Evolutionary conservation across 2,329 filamentous ascomycete genomes (phyloP), one percentile per base, ranked within the genome.

Genomic region (Elsinoe necatrix): DNA sequence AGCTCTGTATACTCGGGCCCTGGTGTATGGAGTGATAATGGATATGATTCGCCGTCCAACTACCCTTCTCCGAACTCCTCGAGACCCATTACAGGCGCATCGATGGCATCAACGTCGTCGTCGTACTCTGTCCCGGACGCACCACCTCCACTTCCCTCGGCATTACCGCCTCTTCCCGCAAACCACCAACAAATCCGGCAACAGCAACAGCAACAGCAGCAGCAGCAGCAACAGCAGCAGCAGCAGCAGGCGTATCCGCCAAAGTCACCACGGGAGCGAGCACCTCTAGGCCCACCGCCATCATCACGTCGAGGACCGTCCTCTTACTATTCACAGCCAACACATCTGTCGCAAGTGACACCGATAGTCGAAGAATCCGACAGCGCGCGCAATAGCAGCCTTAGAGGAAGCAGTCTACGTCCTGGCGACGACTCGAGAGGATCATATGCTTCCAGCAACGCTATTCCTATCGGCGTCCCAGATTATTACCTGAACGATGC

Each of bases 281-380:
- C 72, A 9, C 73, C 70, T 51, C 65, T 77, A 31, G 75, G 75
- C 3, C 75, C 75, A 20, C 75, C 75, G n/a, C 75, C 75, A 1
- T 76, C 73, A 1, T 69, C 75, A 5, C 67, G 75, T 25, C 66
- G 72, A 67, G 75, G 75, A 4, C 75, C 75, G 7, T 70, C 72
- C 4, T 74, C 72, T 0, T 77, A 77, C 61, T 78, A 78, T 58
- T 73, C 74, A 1, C 73, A 75, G 58, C 66, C 71, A 55, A 74
- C 72, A 0, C 54, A 56, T 14, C 31, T 47, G 27, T 42, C 54
- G 23, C 73, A 73, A 23, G 75, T 78, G 23, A 72, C 75, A 29
- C 75, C 75, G 1, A 78, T 78, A 51, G 70, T 67, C 2, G 75
- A 78, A 64, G 75, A 78, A 60, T 69, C 72, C 4, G 74, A 75